Conservation (phyloP, 2,329 filamentous ascomycete genomes). For the Beauveria medogensis region DNA sequence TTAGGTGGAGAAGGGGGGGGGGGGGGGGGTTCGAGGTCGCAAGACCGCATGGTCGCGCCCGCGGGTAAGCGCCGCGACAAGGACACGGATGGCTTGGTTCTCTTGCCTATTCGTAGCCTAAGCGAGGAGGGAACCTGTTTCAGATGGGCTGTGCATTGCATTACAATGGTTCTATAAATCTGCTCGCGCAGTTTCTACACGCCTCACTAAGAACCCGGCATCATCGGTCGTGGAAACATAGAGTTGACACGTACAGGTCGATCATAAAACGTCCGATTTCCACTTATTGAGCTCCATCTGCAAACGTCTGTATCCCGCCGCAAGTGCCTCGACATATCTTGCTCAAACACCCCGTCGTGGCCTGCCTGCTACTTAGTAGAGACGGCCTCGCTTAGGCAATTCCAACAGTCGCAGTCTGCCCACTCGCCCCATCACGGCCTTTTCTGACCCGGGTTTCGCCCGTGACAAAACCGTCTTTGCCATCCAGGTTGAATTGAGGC, state of each 20-base stretch:
- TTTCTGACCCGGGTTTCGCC: no score
- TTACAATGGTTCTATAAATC: no score
- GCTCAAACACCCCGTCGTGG: background rate
- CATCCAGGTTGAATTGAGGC: no score
- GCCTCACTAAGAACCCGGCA: no score
- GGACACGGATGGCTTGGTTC: background rate
- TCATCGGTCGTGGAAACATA: background rate
- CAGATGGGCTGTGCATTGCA: background rate
- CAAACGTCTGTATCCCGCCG: background rate
- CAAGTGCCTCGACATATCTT: no score
- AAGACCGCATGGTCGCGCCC: background rate
- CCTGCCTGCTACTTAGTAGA: background rate
- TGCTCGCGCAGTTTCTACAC: background rate
- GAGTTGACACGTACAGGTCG: background rate
- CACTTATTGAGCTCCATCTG: background rate
- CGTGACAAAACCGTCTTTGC: no score
- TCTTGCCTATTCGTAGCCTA: background rate
- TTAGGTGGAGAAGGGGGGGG: no score
- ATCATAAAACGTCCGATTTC: conserved; percentile 1
- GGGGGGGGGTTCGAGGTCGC: no score
- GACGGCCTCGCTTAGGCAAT: no score
- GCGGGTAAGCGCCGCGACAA: background rate
- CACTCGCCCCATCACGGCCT: no score
- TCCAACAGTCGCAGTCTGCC: no score
- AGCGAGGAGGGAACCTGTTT: background rate